These are phyloP conservation scores for Curvularia verruculosa DNA, from an alignment of 2,329 filamentous ascomycete genomes.

Conservation along the genomic window DNA sequence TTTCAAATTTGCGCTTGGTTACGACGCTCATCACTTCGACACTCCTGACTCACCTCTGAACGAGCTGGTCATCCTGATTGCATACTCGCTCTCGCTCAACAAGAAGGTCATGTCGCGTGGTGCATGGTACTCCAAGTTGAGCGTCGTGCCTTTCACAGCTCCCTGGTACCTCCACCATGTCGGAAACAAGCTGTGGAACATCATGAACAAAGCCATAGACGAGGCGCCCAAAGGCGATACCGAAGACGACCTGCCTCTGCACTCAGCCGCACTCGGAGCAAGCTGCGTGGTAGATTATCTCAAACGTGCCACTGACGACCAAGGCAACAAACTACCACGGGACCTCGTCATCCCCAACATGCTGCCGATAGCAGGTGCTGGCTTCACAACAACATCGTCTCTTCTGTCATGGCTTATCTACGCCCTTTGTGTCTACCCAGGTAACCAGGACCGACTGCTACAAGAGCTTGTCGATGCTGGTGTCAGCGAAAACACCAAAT, in stretches of 20 bases:
- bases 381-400: slow-evolving; percentile 31
- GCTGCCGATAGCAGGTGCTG: slow-evolving; percentile 18
- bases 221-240: slow-evolving; percentile 17
- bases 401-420: slow-evolving; percentile 32
- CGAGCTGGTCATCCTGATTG: slow-evolving; percentile 18
- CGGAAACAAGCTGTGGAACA: slow-evolving; percentile 6
- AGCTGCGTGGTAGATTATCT: slow-evolving; percentile 33
- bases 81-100: slow-evolving; percentile 16
- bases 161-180: slow-evolving; percentile 15
- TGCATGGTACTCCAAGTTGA: slow-evolving; percentile 18
- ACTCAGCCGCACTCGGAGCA: slow-evolving; percentile 47
- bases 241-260: slow-evolving; percentile 29
- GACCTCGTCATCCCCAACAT: slow-evolving; percentile 24
- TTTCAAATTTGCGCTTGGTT: slow-evolving; percentile 17
- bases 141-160: slow-evolving; percentile 14
- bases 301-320: slow-evolving; percentile 29
- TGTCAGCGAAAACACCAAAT: slow-evolving; percentile 25
- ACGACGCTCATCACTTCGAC: slow-evolving; percentile 21
- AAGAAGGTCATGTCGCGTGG: slow-evolving; percentile 21
- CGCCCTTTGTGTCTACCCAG: slow-evolving; percentile 23
- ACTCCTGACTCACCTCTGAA: slow-evolving; percentile 9
- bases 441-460: slow-evolving; percentile 28
- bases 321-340: slow-evolving; percentile 27
- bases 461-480: slow-evolving; percentile 29
- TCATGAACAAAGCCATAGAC: slow-evolving; percentile 15